phyloP scores from a whole-genome alignment of 495 filamentous ascomycete genomes.

The Lasiosphaeria miniovina region DNA sequence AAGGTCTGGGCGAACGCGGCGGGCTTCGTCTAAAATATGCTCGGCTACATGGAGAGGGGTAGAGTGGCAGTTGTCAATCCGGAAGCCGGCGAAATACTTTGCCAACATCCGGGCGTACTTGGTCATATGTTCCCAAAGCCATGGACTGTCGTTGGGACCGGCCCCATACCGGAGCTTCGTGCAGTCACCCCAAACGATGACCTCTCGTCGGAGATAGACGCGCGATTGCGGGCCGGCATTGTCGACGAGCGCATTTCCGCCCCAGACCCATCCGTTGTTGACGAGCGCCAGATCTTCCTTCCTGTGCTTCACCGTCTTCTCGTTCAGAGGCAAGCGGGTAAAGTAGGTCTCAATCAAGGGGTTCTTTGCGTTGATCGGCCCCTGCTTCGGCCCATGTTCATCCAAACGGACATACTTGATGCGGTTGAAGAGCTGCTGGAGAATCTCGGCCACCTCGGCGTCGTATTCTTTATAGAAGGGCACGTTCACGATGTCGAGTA shows the following conservation, averaged over 20 bases:
- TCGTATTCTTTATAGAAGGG: slow-evolving; percentile 90
- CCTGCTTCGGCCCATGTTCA: slow-evolving; percentile 84
- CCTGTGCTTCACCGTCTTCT: slow-evolving; percentile 71
- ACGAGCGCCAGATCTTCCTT: slow-evolving; percentile 75
- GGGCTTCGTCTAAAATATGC: slow-evolving; percentile 87
- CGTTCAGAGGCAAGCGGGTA: slow-evolving; percentile 80
- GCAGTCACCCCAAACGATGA: slow-evolving; percentile 98
- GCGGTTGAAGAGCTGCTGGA: slow-evolving; percentile 88
- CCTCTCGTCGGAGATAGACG: slow-evolving; percentile 87
- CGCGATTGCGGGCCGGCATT: slow-evolving; percentile 86
- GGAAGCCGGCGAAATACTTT: slow-evolving; percentile 91
- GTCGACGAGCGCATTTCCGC: slow-evolving; percentile 87
- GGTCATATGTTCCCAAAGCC: slow-evolving; percentile 93
- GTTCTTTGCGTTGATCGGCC: slow-evolving; percentile 68
- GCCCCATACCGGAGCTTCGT: slow-evolving; percentile 93
- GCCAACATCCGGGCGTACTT: slow-evolving; percentile 90
- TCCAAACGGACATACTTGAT: slow-evolving; percentile 91
- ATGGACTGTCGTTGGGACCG: slow-evolving; percentile 80
- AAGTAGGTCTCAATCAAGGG: slow-evolving; percentile 97
- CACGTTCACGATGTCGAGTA: slow-evolving; percentile 84
- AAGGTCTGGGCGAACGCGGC: slow-evolving; percentile 81
- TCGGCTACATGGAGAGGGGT: slow-evolving; percentile 92
- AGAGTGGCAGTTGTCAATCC: slow-evolving; percentile 98
- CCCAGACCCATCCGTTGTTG: slow-evolving; percentile 99
- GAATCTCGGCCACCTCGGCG: slow-evolving; percentile 71